phyloP scores from a whole-genome alignment of 2,329 filamentous ascomycete genomes.

The Calonectria pauciramosa region DNA sequence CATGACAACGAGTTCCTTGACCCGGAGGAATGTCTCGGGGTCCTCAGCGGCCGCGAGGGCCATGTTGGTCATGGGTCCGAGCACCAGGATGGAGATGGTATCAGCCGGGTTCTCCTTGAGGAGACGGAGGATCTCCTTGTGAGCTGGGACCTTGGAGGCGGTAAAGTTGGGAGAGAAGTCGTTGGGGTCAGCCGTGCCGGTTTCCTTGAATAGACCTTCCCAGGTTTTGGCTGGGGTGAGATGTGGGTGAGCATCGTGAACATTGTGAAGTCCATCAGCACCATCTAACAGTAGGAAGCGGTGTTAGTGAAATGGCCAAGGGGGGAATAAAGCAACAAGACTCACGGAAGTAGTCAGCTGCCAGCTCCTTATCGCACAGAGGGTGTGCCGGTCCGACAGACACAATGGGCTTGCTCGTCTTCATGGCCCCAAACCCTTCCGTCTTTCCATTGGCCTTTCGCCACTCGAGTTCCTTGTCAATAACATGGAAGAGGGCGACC shows the following conservation, averaged over 20 bases:
- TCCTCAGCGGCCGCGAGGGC: slow-evolving; percentile 91
- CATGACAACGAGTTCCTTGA: slow-evolving; percentile 96
- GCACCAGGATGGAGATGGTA: slow-evolving; percentile 89
- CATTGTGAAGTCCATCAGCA: slow-evolving; percentile 80
- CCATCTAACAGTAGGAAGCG: slow-evolving; percentile 68
- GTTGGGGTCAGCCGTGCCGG: slow-evolving; percentile 54
- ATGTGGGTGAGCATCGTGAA: slow-evolving; percentile 81
- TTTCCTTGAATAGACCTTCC: slow-evolving; percentile 72
- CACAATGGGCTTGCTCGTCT: slow-evolving; percentile 82
- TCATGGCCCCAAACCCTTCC: slow-evolving; percentile 81
- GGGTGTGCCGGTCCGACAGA: slow-evolving; percentile 90
- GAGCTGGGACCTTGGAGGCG: slow-evolving; percentile 79
- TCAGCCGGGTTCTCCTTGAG: slow-evolving; percentile 85
- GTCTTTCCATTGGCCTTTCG: slow-evolving; percentile 76
- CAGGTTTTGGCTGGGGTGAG: slow-evolving; percentile 81
- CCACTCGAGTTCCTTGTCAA: slow-evolving; percentile 92
- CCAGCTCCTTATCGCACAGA: slow-evolving; percentile 84
- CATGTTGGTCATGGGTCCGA: slow-evolving; percentile 94
- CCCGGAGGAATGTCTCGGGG: slow-evolving; percentile 87
- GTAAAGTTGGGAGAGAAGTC: slow-evolving; percentile 75
- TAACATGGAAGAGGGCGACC: slow-evolving; percentile 89
- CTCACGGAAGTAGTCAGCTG: slow-evolving; percentile 90
- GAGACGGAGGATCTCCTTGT: slow-evolving; percentile 91
- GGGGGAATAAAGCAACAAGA: slow-evolving; percentile 23
- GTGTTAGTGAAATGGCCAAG: slow-evolving; percentile 16